Evolutionary conservation across 805 yeast species (phyloP), one percentile per base, ranked within the genome.

Genomic region (Starmerella asiatica): DNA sequence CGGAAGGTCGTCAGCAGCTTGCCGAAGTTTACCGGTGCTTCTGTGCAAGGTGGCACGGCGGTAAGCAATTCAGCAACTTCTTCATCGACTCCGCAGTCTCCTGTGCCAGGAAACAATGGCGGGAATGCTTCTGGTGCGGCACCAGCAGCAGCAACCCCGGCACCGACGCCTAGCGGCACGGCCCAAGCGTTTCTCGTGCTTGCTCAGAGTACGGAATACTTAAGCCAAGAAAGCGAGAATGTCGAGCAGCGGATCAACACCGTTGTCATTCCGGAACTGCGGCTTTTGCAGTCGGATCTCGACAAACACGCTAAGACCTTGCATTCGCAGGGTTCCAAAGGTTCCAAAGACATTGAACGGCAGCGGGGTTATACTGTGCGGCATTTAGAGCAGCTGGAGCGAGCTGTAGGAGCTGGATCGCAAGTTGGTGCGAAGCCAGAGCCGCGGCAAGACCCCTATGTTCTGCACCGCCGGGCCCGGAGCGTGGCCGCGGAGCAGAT

Each of bases 371-470:
- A 29, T 16, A 63, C 68, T 4, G 56, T 57, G 39, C 65, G 61
- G 49, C 64, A 62, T 16, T 50, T 70, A 24, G 65, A 60, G 46
- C 50, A 51, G 18, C 52, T 63, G n/a, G 47, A 46, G 18, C 54
- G 60, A 23, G 15, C 48, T 19, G 40, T 40, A 4, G 54, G 53
- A 24, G 39, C 48, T 16, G 57, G 63, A 12, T 35, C 58, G 7
- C 60, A 62, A 30, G 38, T 45, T 24, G 40, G 47, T 16, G 43
- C 48, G 31, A 62, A 56, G 44, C 44, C 58, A 2, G 71, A 67
- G 21, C 60, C 62, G 35, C 54, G 56, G 36, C 52, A 52, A 29
- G 76, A 71, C 48, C 76, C 76, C 3, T 71, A 65, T 46, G 49
- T 67, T 21, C 47, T 62, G 35, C 63, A 64, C 46, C 63, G 73